These are phyloP conservation scores for Fusarium irregulare DNA, from an alignment of 2,329 filamentous ascomycete genomes.

Conservation along the genomic window DNA sequence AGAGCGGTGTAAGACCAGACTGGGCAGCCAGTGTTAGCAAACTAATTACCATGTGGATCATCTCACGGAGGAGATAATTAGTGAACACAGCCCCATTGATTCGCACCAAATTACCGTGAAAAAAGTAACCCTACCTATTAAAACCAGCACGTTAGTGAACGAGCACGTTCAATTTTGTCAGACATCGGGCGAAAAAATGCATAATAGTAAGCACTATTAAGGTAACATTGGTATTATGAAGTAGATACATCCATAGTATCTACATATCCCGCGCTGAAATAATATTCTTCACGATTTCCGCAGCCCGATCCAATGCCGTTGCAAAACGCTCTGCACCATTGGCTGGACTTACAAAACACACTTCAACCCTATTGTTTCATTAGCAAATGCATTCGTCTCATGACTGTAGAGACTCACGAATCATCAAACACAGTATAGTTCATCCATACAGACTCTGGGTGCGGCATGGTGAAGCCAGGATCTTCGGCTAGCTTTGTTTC, in stretches of 20 bases:
- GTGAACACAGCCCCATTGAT: background rate
- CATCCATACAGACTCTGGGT: conserved; percentile 13
- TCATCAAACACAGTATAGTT: conserved; percentile 2
- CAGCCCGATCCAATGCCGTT: background rate
- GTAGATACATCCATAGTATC: background rate
- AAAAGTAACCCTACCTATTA: background rate
- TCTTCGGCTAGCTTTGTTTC: conserved; percentile 7
- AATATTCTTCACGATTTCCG: background rate
- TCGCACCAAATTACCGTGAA: background rate
- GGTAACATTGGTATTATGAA: background rate
- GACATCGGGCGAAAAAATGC: background rate
- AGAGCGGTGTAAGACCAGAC: background rate
- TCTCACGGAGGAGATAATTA: background rate
- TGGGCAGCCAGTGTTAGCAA: background rate
- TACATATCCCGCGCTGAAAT: background rate
- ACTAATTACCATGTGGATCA: rapidly evolving
- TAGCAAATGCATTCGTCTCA: rapidly evolving
- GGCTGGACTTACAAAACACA: conserved; percentile 1
- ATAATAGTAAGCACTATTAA: background rate
- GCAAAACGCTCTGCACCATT: background rate
- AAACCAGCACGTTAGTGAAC: background rate
- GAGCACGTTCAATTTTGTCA: background rate
- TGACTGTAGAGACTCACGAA: conserved; percentile 8
- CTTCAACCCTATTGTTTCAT: background rate
- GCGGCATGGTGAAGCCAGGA: conserved; percentile 7